These are phyloP conservation scores for Luffa aegyptiaca DNA, from an alignment of 306 rosid species.

Conservation along the genomic window DNA sequence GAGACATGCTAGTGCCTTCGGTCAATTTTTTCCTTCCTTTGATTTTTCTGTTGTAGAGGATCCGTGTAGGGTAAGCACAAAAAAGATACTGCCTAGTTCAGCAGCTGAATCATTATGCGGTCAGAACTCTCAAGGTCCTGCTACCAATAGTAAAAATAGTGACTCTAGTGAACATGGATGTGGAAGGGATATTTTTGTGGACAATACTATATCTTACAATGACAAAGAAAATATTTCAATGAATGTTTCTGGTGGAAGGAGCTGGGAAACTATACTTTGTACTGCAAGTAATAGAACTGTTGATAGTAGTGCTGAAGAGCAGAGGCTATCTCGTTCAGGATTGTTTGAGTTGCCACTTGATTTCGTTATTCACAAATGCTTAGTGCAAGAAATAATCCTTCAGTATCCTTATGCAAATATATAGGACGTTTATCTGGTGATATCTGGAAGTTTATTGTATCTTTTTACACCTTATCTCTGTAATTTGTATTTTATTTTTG, in stretches of 20 bases:
- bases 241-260: constrained; percentile 65
- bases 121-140: constrained; percentile 20
- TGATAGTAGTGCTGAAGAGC: constrained; percentile 22
- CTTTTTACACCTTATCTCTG: constrained; percentile 11
- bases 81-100: constrained; percentile 27
- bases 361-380: constrained; percentile 78
- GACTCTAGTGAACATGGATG: constrained; percentile 17
- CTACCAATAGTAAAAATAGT: constrained; percentile 20
- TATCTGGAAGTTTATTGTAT: constrained; percentile 9
- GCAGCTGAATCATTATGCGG: constrained; percentile 10
- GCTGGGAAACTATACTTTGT: constrained; percentile 77
- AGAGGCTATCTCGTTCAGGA: constrained; percentile 21
- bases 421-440: constrained; percentile 1
- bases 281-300: constrained; percentile 23
- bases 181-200: constrained; percentile 22
- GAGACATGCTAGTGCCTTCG: constrained; percentile 19
- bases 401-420: constrained; percentile 69
- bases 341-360: constrained; percentile 78
- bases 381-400: constrained; percentile 75
- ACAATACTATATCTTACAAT: constrained; percentile 16
- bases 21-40: constrained; percentile 41
- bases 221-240: constrained; percentile 16
- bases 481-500: constrained; percentile 3
- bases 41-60: constrained; percentile 65
- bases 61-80: constrained; percentile 55